Conservation (phyloP, 352 stramenopile species). For the Pseudoperonospora humuli region DNA sequence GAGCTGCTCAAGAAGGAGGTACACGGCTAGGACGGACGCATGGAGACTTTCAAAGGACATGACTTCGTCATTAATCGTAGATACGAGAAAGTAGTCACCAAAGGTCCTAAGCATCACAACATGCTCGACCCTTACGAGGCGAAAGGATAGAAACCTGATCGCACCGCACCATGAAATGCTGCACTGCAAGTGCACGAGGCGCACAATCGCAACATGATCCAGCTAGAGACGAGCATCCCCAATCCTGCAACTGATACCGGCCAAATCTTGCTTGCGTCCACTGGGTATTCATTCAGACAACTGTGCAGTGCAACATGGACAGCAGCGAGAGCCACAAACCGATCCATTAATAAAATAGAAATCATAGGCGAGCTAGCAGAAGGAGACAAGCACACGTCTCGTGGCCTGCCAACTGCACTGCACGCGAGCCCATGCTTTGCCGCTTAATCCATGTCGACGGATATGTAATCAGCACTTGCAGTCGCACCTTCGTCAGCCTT, state of each 20-base stretch:
- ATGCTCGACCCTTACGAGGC: too few relatives aligned
- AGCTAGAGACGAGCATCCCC: too few relatives aligned
- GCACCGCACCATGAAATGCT: too few relatives aligned
- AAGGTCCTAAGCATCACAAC: too few relatives aligned
- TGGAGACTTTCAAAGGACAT: too few relatives aligned
- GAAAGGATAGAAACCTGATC: too few relatives aligned
- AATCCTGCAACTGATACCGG: background rate
- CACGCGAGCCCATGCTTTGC: conserved; percentile 4
- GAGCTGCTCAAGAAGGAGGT: too few relatives aligned
- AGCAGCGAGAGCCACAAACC: conserved; percentile 14
- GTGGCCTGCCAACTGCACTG: conserved; percentile 5
- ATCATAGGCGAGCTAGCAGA: conserved; percentile 18
- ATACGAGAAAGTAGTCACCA: too few relatives aligned
- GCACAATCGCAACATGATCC: too few relatives aligned
- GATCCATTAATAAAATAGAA: conserved; percentile 34
- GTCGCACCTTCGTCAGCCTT: conserved; percentile 62
- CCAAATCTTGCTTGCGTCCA: background rate
- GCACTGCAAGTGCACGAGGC: too few relatives aligned
- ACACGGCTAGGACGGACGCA: too few relatives aligned
- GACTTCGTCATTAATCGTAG: too few relatives aligned
- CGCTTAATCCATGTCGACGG: conserved; percentile 46
- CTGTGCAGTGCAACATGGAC: conserved; percentile 7
- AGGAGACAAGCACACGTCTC: conserved; percentile 3
- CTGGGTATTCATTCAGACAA: conserved; percentile 15
- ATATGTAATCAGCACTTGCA: conserved; percentile 48